Percentiles rank a stretch among this genome's conserved stretches.
phyloP scores from a whole-genome alignment of 2,329 filamentous ascomycete genomes.

The Hirsutella rhossiliensis region DNA sequence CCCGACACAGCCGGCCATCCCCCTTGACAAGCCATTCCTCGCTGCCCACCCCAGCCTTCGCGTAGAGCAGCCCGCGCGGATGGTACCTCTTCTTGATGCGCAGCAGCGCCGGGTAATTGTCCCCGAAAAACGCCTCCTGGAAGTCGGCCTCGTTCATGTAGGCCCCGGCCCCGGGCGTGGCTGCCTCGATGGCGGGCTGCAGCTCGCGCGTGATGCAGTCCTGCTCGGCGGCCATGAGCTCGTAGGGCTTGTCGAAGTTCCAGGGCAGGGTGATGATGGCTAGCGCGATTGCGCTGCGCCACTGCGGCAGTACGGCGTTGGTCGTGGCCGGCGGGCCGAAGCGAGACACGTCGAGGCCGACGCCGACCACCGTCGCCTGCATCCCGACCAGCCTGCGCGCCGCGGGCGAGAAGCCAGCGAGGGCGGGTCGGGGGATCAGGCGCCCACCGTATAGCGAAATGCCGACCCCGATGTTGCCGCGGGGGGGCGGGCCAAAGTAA shows the following conservation, averaged over 20 bases:
- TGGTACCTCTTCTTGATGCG: conserved; percentile 37
- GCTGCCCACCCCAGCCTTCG: conserved; percentile 35
- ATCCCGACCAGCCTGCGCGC: conserved; percentile 7
- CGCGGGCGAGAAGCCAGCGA: conserved; percentile 9
- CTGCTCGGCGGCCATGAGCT: conserved; percentile 17
- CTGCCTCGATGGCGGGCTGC: conserved; percentile 11
- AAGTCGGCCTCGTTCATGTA: conserved; percentile 42
- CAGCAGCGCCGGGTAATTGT: conserved; percentile 27
- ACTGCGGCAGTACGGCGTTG: conserved; percentile 29
- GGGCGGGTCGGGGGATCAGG: conserved; percentile 24
- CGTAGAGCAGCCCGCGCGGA: conserved; percentile 32
- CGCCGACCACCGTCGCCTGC: conserved; percentile 16
- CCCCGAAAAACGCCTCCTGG: conserved; percentile 33
- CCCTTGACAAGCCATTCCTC: conserved; percentile 32
- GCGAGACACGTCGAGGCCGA: conserved; percentile 13
- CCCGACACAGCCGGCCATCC: conserved; percentile 10
- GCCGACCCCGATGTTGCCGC: conserved; percentile 18
- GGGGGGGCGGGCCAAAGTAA: conserved; percentile 25
- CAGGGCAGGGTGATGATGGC: conserved; percentile 14
- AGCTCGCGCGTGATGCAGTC: conserved; percentile 16
- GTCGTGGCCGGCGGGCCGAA: conserved; percentile 11
- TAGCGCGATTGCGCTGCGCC: conserved; percentile 24
- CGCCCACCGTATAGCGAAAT: conserved; percentile 24
- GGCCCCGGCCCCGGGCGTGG: conserved; percentile 26
- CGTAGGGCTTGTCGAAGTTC: conserved; percentile 12